phyloP scores from a whole-genome alignment of 2,329 filamentous ascomycete species.

The Sclerotinia nivalis region DNA sequence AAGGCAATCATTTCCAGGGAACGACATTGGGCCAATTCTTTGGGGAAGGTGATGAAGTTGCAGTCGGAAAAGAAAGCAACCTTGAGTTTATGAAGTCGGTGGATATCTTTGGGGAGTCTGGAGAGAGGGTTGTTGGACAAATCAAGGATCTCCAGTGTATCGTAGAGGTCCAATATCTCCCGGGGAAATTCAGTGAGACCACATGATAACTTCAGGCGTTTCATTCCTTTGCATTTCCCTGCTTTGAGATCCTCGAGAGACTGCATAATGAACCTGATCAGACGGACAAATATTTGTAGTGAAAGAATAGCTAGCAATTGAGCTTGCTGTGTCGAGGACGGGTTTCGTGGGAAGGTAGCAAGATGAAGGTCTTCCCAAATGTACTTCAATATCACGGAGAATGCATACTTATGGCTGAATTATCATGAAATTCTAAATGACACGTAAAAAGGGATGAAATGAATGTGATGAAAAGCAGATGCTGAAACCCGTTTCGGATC shows the following conservation, averaged over 20 bases:
- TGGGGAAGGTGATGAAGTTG: slow-evolving; percentile 47
- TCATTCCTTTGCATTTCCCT: slow-evolving; percentile 35
- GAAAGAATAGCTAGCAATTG: not conserved
- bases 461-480: not conserved
- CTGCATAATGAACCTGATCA: slow-evolving; percentile 28
- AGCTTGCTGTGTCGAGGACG: not conserved
- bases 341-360: not conserved
- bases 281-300: not conserved
- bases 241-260: slow-evolving; percentile 31
- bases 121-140: slow-evolving; percentile 50
- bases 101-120: slow-evolving; percentile 45
- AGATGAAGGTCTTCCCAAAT: not conserved
- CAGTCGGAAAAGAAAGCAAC: slow-evolving; percentile 51
- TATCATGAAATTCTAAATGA: not conserved
- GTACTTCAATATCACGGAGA: not conserved
- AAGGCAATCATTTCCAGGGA: slow-evolving; percentile 53
- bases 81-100: slow-evolving; percentile 47
- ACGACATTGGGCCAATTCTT: slow-evolving; percentile 46
- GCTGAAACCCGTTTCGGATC: not conserved
- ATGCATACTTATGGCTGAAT: not conserved
- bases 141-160: slow-evolving; percentile 49
- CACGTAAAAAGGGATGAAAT: slow-evolving; percentile 2
- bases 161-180: slow-evolving; percentile 46
- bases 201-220: slow-evolving; percentile 36
- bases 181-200: slow-evolving; percentile 42